Conservation (phyloP, 306 rosid species). For the Purshia tridentata region DNA sequence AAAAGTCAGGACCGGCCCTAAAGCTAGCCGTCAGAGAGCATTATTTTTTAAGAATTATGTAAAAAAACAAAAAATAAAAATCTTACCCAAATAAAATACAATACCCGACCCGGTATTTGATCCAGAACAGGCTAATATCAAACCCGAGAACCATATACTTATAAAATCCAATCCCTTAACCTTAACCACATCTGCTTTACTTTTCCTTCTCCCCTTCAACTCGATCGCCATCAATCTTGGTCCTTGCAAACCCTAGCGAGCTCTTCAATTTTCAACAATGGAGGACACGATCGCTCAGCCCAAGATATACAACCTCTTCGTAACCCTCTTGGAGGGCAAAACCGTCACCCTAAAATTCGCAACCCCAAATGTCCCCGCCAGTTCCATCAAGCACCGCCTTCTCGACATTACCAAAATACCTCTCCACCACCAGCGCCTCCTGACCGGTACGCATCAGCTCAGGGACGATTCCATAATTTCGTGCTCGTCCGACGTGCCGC, state of each 20-base stretch:
- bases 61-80: no score
- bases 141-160: neutral
- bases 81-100: neutral
- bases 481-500: constrained; percentile 34
- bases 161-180: neutral
- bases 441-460: constrained; percentile 61
- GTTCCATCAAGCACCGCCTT: constrained; percentile 56
- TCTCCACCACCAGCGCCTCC: constrained; percentile 61
- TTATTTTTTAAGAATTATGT: no score
- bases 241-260: constrained; percentile 22
- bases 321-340: constrained; percentile 72
- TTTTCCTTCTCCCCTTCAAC: neutral
- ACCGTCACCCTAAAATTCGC: constrained; percentile 70
- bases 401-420: constrained; percentile 67
- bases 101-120: neutral
- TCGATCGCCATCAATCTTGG: neutral
- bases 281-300: constrained; percentile 22
- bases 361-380: constrained; percentile 43
- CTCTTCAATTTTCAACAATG: constrained; percentile 30
- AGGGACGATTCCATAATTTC: constrained; percentile 43
- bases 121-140: neutral
- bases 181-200: fast-evolving
- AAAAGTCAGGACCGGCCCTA: no score
- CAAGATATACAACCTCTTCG: constrained; percentile 64
- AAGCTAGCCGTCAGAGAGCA: no score